Base-by-base conservation (phyloP, 768 basidiomycete species). In the Lentinula guzmanii region DNA sequence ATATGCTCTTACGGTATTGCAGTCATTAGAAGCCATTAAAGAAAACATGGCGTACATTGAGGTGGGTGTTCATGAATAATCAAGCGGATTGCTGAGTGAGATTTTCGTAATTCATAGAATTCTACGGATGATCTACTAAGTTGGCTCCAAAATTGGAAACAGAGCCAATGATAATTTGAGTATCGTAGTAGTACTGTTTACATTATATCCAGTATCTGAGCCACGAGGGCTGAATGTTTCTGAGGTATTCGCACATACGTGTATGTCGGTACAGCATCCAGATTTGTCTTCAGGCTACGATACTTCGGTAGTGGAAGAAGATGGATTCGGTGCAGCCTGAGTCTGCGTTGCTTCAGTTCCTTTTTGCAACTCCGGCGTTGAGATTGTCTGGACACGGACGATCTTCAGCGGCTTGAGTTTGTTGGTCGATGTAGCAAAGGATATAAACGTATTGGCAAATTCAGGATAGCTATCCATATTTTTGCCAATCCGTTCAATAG, bases 1-100 rank as follows among this genome's bases (percentile, higher is more conserved):
- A 71, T 91, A 84, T 74, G 75, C 79, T 66, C 76, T 87, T 70
- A 75, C 79, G 2, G 75, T 93, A 50, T 77, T 81, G 1, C 91
- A 94, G 70, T 79, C 82, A 5, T 66, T 91, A 66, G 93, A 94
- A 66, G 78, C 77, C 1, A 84, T 94, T 65, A 77, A 79, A 5
- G 80, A 88, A 1, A 81, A 81, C 46, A 75, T 78, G 9, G 80
- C 79, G 15, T 90, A 85, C 78, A 77, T 91, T 42, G 76, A 86
- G 76, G 88, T 88, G 84, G 83, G 86, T 34, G 86, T 10, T 55
- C 3, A 4, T 34, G 9, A n/a, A 7, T 15, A 16, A n/a, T 21
- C 34, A 5, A 34, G 28, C 35, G 10, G 7, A 24, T 3, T 28
- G 6, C 33, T 53, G 35, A 53, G n/a, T 35, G 6, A 34, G 21